phyloP scores from a whole-genome alignment of 352 stramenopile species.

The Phytophthora cactorum region DNA sequence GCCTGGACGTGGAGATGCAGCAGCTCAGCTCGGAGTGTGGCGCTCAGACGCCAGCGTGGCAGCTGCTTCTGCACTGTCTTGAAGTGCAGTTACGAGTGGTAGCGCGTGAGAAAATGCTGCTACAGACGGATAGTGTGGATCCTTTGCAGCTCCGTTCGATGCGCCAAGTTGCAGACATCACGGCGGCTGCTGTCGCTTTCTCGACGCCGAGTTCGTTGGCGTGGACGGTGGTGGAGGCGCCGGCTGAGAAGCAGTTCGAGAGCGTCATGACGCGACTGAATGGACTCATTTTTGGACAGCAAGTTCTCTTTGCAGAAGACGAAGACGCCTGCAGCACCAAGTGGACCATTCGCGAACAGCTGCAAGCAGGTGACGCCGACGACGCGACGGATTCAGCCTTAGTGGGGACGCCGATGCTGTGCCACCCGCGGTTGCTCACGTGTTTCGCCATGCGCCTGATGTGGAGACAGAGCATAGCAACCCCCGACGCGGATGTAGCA shows the following conservation, averaged over 20 bases:
- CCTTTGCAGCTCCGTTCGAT: constrained; percentile 63
- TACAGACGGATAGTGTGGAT: constrained; percentile 43
- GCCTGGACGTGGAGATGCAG: constrained; percentile 60
- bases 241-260: constrained; percentile 52
- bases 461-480: constrained; percentile 42
- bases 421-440: constrained; percentile 54
- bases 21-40: constrained; percentile 49
- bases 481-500: constrained; percentile 39
- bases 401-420: constrained; percentile 50
- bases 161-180: constrained; percentile 55
- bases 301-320: constrained; percentile 77
- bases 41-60: constrained; percentile 53
- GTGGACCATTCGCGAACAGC: constrained; percentile 10
- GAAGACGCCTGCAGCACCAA: constrained; percentile 33
- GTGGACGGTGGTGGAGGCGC: constrained; percentile 50
- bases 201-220: constrained; percentile 49
- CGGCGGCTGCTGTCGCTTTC: constrained; percentile 47
- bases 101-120: constrained; percentile 45
- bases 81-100: constrained; percentile 67
- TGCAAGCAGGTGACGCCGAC: constrained; percentile 20
- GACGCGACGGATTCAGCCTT: constrained; percentile 34
- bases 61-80: constrained; percentile 63
- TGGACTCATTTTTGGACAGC: constrained; percentile 72
- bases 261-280: constrained; percentile 54
- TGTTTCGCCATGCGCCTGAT: constrained; percentile 63